These are phyloP conservation scores for Pinus tabuliformis DNA, from an alignment of 75 land plant genomes.

Conservation along the genomic window DNA sequence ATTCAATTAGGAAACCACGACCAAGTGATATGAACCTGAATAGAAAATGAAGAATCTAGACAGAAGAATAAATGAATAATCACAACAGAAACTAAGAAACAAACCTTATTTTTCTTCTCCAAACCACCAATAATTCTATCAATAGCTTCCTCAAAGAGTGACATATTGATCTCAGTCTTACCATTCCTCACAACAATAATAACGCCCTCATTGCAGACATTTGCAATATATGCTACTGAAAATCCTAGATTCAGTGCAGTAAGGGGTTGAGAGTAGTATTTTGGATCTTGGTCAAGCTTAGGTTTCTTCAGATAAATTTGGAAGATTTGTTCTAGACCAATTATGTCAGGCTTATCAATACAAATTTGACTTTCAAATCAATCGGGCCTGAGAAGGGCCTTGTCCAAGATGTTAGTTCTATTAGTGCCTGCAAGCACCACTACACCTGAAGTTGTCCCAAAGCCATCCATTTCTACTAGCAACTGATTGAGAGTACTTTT, in stretches of 20 bases:
- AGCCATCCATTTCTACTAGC: conserved; percentile 93
- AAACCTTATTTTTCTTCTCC: conserved; percentile 93
- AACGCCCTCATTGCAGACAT: conserved; percentile 99
- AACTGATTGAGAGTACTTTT: conserved; percentile 86
- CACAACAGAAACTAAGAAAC: conserved; percentile 3
- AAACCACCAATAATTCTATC: conserved; percentile 96
- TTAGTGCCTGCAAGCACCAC: conserved; percentile 92
- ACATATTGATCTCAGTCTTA: conserved; percentile 61
- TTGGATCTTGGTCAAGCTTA: conserved; percentile 69
- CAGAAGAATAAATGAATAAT: background rate
- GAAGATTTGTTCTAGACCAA: conserved; percentile 85
- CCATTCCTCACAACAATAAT: conserved; percentile 87
- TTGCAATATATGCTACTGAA: conserved; percentile 97
- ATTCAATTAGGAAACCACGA: background rate
- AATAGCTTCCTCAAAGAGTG: conserved; percentile 93
- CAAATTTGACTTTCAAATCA: conserved; percentile 86
- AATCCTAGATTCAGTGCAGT: conserved; percentile 90
- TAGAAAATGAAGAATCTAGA: background rate
- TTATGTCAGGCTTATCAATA: conserved; percentile 82
- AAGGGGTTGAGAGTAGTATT: conserved; percentile 65
- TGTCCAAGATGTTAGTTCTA: conserved; percentile 84
- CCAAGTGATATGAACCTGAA: background rate
- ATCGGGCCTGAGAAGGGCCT: conserved; percentile 83
- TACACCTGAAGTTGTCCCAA: conserved; percentile 89
- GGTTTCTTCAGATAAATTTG: conserved; percentile 69